These are phyloP conservation scores for Macrolepiota fuliginosa DNA, from an alignment of 768 basidiomycete genomes.

Conservation along the genomic window DNA sequence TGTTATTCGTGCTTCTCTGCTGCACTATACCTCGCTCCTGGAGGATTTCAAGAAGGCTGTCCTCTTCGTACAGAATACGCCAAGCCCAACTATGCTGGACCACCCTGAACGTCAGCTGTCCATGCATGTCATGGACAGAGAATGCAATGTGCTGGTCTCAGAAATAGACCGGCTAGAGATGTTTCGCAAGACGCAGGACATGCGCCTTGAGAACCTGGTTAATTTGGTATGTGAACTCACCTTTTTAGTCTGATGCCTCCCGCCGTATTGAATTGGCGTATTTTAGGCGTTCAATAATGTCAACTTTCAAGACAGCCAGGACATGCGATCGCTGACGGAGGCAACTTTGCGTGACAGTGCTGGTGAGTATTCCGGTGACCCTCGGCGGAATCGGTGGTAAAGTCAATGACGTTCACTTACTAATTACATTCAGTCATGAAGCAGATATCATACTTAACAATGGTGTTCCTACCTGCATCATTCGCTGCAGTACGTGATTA, in stretches of 20 bases:
- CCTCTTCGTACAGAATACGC: conserved; percentile 39
- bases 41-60: conserved; percentile 50
- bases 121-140: conserved; percentile 32
- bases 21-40: conserved; percentile 52
- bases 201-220: conserved; percentile 47
- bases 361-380: conserved; percentile 8
- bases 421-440: conserved; percentile 29
- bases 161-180: conserved; percentile 51
- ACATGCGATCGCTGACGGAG: conserved; percentile 37
- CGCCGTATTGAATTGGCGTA: not conserved
- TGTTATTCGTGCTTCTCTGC: conserved; percentile 49
- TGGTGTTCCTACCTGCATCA: conserved; percentile 50
- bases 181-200: conserved; percentile 39
- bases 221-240: conserved; percentile 29
- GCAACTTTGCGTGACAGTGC: conserved; percentile 29
- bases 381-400: not conserved
- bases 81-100: conserved; percentile 48
- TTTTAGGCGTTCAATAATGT: conserved; percentile 41
- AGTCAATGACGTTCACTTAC: not conserved
- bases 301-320: conserved; percentile 40
- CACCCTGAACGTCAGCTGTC: conserved; percentile 21
- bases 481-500: conserved; percentile 30
- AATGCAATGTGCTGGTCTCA: conserved; percentile 44
- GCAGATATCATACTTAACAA: conserved; percentile 48
- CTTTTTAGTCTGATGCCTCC: not conserved